Evolutionary conservation across 331 rosid genomes (phyloP).

Genomic region (Stylosanthes scabra): DNA sequence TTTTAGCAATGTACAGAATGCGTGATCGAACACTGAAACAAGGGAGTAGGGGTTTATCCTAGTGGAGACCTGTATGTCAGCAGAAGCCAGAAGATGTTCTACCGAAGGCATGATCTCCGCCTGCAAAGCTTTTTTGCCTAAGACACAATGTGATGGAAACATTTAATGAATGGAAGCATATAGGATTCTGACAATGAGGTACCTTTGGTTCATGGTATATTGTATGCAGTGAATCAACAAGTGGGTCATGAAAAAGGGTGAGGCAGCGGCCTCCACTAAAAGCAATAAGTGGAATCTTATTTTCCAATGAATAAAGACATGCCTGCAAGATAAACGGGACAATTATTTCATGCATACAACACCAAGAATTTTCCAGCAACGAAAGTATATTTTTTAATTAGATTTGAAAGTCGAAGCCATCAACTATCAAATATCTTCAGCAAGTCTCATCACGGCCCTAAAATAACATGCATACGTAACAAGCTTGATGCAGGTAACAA

Average conservation of each 20-base stretch:
- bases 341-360: constrained; percentile 6
- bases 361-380: constrained; percentile 27
- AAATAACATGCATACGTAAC: background rate
- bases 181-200: constrained; percentile 19
- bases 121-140: constrained; percentile 51
- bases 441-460: background rate
- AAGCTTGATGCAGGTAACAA: background rate
- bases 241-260: constrained; percentile 81
- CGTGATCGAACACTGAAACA: constrained; percentile 28
- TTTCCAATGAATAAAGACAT: constrained; percentile 77
- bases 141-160: constrained; percentile 39
- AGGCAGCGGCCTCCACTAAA: constrained; percentile 87
- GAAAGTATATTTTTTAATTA: constrained; percentile 11
- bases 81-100: constrained; percentile 80
- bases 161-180: constrained; percentile 23
- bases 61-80: constrained; percentile 75
- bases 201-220: constrained; percentile 94
- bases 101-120: constrained; percentile 88
- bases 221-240: constrained; percentile 75
- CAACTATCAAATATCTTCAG: background rate
- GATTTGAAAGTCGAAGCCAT: constrained; percentile 14
- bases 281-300: constrained; percentile 79
- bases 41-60: constrained; percentile 16
- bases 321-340: constrained; percentile 61
- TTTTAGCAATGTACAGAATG: constrained; percentile 14